Percentiles rank a stretch among this genome's conserved stretches.
phyloP scores from a whole-genome alignment of 176 grass and related monocot genomes.

The Cymbopogon citratus region DNA sequence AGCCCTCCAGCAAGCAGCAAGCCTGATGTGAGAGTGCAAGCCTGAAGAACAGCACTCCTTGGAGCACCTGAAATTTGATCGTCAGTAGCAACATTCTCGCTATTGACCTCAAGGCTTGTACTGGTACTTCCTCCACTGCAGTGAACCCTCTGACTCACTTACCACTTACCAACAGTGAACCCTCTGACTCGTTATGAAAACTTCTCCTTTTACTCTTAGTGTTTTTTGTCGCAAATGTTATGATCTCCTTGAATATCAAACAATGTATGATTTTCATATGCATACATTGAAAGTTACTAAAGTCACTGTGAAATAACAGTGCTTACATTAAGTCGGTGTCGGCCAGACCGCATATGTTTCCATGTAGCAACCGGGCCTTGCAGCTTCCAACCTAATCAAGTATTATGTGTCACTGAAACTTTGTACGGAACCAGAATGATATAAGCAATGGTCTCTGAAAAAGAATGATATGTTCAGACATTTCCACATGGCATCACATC shows the following conservation, averaged over 20 bases:
- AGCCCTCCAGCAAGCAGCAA: slow-evolving; percentile 46
- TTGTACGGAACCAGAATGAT: not conserved
- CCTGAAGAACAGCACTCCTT: slow-evolving; percentile 62
- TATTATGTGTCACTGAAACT: slow-evolving; percentile 27
- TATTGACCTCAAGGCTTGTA: slow-evolving; percentile 9
- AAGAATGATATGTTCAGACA: not conserved
- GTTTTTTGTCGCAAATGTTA: slow-evolving; percentile 45
- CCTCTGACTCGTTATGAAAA: slow-evolving; percentile 20
- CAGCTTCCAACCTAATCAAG: slow-evolving; percentile 36
- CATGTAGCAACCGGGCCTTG: not conserved
- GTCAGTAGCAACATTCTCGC: slow-evolving; percentile 5
- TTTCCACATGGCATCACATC: not conserved
- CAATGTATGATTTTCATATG: not conserved
- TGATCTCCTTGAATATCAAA: slow-evolving; percentile 31
- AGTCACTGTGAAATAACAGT: not conserved
- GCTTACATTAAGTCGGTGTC: slow-evolving; percentile 6
- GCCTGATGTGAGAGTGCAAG: slow-evolving; percentile 54
- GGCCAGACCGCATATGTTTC: not conserved
- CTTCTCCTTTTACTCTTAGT: slow-evolving; percentile 38
- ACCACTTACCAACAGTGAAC: slow-evolving; percentile 2
- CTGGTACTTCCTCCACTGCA: not conserved
- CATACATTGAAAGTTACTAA: not conserved
- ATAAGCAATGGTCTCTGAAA: not conserved
- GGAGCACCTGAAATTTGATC: slow-evolving; percentile 25
- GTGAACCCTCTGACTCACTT: slow-evolving; percentile 23